phyloP scores from a whole-genome alignment of 768 basidiomycete genomes.

The Candolleomyces aberdarensis region DNA sequence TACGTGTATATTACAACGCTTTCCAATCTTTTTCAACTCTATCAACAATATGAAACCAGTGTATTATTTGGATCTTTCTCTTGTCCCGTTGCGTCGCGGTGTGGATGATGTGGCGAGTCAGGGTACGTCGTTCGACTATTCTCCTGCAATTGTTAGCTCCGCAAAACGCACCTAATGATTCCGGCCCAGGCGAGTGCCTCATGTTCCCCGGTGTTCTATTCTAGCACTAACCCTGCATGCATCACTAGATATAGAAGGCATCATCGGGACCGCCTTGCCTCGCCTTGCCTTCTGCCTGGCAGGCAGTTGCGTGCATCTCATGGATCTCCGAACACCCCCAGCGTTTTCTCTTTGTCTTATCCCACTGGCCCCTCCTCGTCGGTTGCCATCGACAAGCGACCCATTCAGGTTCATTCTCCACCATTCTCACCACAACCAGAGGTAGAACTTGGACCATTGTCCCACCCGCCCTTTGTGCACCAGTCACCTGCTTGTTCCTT shows the following conservation, averaged over 20 bases:
- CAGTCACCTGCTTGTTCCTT: too few relatives aligned
- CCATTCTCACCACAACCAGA: too few relatives aligned
- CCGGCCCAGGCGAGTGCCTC: background rate
- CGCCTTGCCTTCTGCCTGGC: too few relatives aligned
- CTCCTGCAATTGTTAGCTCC: background rate
- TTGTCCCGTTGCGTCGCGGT: background rate
- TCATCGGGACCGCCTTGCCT: too few relatives aligned
- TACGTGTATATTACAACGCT: constrained; percentile 5
- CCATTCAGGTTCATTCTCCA: too few relatives aligned
- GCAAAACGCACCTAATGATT: background rate
- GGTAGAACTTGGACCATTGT: too few relatives aligned
- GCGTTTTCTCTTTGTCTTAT: too few relatives aligned
- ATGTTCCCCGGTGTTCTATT: background rate
- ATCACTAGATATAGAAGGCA: background rate
- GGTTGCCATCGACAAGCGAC: too few relatives aligned
- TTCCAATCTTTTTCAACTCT: constrained; percentile 1
- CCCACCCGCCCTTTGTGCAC: too few relatives aligned
- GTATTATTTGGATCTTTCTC: constrained; percentile 4
- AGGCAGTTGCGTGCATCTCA: too few relatives aligned
- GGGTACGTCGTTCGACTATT: background rate
- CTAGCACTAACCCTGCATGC: background rate
- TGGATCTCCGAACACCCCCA: too few relatives aligned
- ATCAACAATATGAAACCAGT: constrained; percentile 4
- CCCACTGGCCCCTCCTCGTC: too few relatives aligned
- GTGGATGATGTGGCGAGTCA: background rate